Percentiles rank a stretch among this genome's conserved stretches.
Conservation (phyloP, 495 filamentous ascomycete species). For the Cudoniella acicularis region DNA sequence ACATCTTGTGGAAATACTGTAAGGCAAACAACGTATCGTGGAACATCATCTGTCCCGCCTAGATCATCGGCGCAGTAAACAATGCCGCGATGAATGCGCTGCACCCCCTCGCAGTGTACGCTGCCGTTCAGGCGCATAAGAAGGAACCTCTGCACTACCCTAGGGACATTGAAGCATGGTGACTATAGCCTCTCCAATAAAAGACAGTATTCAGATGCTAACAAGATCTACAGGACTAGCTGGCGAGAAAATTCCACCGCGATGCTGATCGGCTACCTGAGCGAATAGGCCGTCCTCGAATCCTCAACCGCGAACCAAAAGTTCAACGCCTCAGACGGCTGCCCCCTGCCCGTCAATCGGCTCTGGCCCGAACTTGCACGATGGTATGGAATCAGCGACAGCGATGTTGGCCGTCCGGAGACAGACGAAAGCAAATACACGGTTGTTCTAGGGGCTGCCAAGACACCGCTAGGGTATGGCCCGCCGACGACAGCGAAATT, state of each 20-base stretch:
- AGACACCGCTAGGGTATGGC: not conserved
- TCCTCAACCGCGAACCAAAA: not conserved
- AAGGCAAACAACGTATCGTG: not conserved
- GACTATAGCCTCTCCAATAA: no score
- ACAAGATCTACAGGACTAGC: no score
- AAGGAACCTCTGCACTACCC: no score
- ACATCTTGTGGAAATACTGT: not conserved
- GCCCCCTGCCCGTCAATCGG: not conserved
- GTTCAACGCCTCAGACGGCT: not conserved
- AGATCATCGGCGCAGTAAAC: not conserved
- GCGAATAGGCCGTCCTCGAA: not conserved
- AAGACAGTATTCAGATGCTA: no score
- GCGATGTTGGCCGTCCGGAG: slow-evolving; percentile 24
- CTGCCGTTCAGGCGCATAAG: not conserved
- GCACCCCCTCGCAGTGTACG: not conserved
- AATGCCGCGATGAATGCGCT: not conserved
- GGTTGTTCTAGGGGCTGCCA: not conserved
- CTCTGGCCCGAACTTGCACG: not conserved
- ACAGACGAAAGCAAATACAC: slow-evolving; percentile 25
- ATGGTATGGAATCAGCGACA: slow-evolving; percentile 1
- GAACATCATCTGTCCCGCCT: not conserved
- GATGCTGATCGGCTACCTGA: not conserved
- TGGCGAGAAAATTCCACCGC: not conserved
- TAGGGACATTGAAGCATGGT: no score
- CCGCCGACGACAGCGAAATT: not conserved